These are phyloP conservation scores for Nematocida ausubeli DNA, from an alignment of 371 early-diverging fungal species.

Conservation along the genomic window DNA sequence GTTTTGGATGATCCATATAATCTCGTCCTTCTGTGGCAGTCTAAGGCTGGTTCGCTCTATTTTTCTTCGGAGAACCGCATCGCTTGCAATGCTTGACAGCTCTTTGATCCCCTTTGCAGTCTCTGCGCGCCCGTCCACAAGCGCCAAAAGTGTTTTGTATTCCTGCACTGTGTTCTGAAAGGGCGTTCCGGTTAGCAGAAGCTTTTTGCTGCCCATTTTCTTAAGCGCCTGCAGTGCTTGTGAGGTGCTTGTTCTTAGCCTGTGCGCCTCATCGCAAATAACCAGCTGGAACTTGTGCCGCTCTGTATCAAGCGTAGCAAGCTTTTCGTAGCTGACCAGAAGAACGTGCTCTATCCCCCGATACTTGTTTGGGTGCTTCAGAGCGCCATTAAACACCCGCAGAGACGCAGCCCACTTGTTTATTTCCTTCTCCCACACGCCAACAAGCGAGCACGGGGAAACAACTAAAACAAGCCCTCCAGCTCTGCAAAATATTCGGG, in stretches of 20 bases:
- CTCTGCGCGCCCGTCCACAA: constrained; percentile 71
- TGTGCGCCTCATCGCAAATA: constrained; percentile 96
- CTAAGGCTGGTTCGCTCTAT: constrained; percentile 39
- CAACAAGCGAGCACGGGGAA: constrained; percentile 89
- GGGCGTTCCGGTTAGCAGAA: constrained; percentile 95
- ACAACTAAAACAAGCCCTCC: constrained; percentile 77
- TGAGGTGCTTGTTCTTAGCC: constrained; percentile 93
- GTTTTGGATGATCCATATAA: constrained; percentile 51
- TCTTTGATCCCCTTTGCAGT: constrained; percentile 28
- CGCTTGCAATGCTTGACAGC: constrained; percentile 34
- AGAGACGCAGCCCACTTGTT: constrained; percentile 82
- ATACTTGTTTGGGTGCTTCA: constrained; percentile 74
- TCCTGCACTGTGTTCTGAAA: constrained; percentile 94
- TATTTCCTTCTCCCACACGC: constrained; percentile 91
- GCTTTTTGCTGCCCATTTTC: constrained; percentile 75
- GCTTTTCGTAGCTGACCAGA: constrained; percentile 92
- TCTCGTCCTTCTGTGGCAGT: constrained; percentile 44
- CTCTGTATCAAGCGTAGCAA: constrained; percentile 78
- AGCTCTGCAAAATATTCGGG: constrained; percentile 75
- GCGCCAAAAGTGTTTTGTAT: constrained; percentile 94
- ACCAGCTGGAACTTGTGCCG: constrained; percentile 84
- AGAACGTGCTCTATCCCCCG: constrained; percentile 78
- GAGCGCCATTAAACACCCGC: constrained; percentile 82
- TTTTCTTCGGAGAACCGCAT: constrained; percentile 50
- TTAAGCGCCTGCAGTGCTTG: constrained; percentile 83